Evolutionary conservation across 2,329 filamentous ascomycete genomes (phyloP), one percentile per base, ranked within the genome.

Genomic region (Coniella vitis): DNA sequence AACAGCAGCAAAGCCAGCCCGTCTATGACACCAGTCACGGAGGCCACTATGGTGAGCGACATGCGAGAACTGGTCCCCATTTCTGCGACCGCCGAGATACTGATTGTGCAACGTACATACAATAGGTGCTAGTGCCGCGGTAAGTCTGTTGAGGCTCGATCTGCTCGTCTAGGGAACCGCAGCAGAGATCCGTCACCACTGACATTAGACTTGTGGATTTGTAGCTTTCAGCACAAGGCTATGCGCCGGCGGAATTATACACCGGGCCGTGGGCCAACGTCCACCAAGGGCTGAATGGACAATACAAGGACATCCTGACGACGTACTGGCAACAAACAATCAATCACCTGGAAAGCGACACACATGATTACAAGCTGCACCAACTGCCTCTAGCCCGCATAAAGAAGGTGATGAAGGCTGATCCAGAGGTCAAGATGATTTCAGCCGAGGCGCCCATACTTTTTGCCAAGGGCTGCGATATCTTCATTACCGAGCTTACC

Each of bases 381-480:
- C 93, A 97, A 67, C 77, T 98, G 35, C 93, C 93, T 2, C 77
- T 98, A 36, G 93, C 93, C n/a, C 86, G 93, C 47, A 98, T 98
- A 73, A 98, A 98, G 76, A 98, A 98, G 69, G 93, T 98, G 57
- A 98, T 98, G 93, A 98, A 98, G 71, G 93, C 93, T 1, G 93
- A 98, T 59, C 93, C 93, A 0, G 93, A 98, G 61, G 93, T 98
- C 41, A 98, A 98, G 74, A 98, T 98, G 93, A 98, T 98, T 55
- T 97, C 90, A 4, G 93, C 93, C 8, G 93, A 98, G 70, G 93
- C 93, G 2, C 93, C 93, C 1, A 98, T 98, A 58, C 75, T 98
- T 13, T 98, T 98, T 62, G 93, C 93, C 45, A 98, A 98, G 69
- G 93, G 91, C 34, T 97, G 93, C 68, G 93, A 98, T 64, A 96